These are phyloP conservation scores for Pseudogymnoascus sp. DNA, from an alignment of 2,329 filamentous ascomycete genomes.

Conservation along the genomic window DNA sequence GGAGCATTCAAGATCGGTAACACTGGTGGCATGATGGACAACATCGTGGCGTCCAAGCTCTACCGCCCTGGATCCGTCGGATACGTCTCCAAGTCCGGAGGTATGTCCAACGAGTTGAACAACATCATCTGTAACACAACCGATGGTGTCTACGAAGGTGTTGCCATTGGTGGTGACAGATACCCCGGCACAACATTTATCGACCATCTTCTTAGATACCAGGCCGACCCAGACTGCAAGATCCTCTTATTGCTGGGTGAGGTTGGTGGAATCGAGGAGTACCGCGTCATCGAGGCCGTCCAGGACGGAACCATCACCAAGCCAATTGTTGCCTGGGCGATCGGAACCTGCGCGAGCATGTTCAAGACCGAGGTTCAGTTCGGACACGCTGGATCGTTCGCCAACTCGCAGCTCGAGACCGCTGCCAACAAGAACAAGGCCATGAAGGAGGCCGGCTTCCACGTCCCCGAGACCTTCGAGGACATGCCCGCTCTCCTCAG, in stretches of 20 bases:
- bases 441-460: slow-evolving; percentile 91
- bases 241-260: slow-evolving; percentile 93
- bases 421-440: slow-evolving; percentile 92
- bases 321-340: slow-evolving; percentile 98
- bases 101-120: slow-evolving; percentile 99
- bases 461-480: slow-evolving; percentile 94
- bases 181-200: slow-evolving; percentile 99
- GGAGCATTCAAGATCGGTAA: slow-evolving; percentile 99
- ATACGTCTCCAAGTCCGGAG: slow-evolving; percentile 99
- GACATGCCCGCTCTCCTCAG: slow-evolving; percentile 74
- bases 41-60: slow-evolving; percentile 99
- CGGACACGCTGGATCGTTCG: slow-evolving; percentile 95
- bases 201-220: slow-evolving; percentile 93
- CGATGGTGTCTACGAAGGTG: slow-evolving; percentile 97
- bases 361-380: slow-evolving; percentile 99
- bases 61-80: slow-evolving; percentile 98
- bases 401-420: slow-evolving; percentile 98
- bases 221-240: slow-evolving; percentile 96
- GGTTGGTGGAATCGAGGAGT: slow-evolving; percentile 98
- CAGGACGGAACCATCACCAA: slow-evolving; percentile 93
- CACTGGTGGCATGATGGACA: slow-evolving; percentile 99
- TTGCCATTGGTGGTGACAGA: slow-evolving; percentile 97
- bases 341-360: slow-evolving; percentile 98
- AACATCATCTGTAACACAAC: slow-evolving; percentile 97
- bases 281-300: slow-evolving; percentile 97